Percentiles rank a stretch among this genome's conserved stretches.
Conservation (phyloP, 441 rosid genomes). For the Pelargonium australe region DNA sequence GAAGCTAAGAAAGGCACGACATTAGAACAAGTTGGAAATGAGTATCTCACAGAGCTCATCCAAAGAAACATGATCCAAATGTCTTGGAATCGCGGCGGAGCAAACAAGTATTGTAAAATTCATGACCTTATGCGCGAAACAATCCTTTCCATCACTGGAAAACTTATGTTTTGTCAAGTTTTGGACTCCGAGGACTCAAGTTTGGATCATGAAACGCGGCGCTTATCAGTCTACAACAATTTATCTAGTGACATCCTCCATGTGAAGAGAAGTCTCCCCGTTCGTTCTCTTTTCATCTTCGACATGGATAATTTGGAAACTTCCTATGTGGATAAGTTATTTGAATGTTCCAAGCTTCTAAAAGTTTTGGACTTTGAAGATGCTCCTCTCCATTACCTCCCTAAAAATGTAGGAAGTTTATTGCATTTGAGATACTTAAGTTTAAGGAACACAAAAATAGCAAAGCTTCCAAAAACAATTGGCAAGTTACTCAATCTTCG, state of each 20-base stretch:
- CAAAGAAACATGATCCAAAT: conserved; percentile 16
- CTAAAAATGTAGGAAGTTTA: conserved; percentile 11
- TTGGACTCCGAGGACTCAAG: background rate
- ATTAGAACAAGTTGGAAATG: conserved; percentile 7
- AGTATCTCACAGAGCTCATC: conserved; percentile 9
- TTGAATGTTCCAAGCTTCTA: conserved; percentile 4
- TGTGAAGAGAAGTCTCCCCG: background rate
- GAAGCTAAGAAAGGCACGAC: background rate
- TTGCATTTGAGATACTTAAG: conserved; percentile 14
- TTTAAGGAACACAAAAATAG: conserved; percentile 7
- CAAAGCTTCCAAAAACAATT: conserved; percentile 14
- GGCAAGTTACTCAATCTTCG: conserved; percentile 10
- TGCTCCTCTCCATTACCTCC: background rate
- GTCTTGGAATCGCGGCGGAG: background rate
- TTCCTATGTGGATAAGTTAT: background rate
- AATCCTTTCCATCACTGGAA: background rate
- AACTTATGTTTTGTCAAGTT: background rate
- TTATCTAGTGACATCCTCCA: background rate
- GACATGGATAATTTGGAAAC: background rate
- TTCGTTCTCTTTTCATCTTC: background rate
- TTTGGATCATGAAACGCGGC: background rate
- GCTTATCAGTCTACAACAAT: background rate
- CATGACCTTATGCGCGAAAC: conserved; percentile 17
- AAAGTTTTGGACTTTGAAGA: conserved; percentile 12
- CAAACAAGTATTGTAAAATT: background rate